Conservation (phyloP, 2,329 filamentous ascomycete species). For the Cladobotryum mycophilum region DNA sequence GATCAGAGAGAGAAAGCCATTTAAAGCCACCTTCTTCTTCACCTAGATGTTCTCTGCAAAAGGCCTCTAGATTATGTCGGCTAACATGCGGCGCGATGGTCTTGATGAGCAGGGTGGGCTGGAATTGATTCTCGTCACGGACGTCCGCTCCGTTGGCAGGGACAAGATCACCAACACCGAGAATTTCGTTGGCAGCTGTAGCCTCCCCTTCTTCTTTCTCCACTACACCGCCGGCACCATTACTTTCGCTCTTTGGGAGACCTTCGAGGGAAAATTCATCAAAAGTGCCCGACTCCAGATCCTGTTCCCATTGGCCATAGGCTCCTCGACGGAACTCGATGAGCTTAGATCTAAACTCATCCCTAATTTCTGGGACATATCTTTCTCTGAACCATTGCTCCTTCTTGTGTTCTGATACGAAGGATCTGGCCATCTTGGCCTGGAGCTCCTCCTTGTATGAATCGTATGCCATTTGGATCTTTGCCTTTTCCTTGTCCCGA, state of each 20-base stretch:
- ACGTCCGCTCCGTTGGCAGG: constrained; percentile 79
- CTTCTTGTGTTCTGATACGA: constrained; percentile 85
- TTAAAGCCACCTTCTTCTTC: constrained; percentile 89
- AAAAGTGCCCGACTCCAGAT: constrained; percentile 77
- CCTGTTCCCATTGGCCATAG: constrained; percentile 83
- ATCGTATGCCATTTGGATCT: constrained; percentile 67
- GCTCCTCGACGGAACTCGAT: constrained; percentile 72
- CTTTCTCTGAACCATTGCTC: constrained; percentile 98
- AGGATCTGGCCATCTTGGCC: constrained; percentile 75
- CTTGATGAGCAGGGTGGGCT: constrained; percentile 94
- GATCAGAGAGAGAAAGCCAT: constrained; percentile 92
- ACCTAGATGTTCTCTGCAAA: constrained; percentile 89
- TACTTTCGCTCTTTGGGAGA: constrained; percentile 86
- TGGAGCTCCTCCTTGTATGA: constrained; percentile 62
- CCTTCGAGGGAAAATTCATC: constrained; percentile 94
- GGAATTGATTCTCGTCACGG: constrained; percentile 78
- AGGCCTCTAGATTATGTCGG: constrained; percentile 84
- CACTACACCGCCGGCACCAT: constrained; percentile 74
- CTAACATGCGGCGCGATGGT: constrained; percentile 96
- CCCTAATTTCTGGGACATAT: constrained; percentile 78
- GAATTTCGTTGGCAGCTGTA: constrained; percentile 82
- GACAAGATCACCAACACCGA: constrained; percentile 86
- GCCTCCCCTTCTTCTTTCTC: constrained; percentile 97
- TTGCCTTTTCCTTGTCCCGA: constrained; percentile 69
- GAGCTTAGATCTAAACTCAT: constrained; percentile 66